These are phyloP conservation scores for Corymbia citriodora DNA, from an alignment of 441 rosid species.

Conservation along the genomic window DNA sequence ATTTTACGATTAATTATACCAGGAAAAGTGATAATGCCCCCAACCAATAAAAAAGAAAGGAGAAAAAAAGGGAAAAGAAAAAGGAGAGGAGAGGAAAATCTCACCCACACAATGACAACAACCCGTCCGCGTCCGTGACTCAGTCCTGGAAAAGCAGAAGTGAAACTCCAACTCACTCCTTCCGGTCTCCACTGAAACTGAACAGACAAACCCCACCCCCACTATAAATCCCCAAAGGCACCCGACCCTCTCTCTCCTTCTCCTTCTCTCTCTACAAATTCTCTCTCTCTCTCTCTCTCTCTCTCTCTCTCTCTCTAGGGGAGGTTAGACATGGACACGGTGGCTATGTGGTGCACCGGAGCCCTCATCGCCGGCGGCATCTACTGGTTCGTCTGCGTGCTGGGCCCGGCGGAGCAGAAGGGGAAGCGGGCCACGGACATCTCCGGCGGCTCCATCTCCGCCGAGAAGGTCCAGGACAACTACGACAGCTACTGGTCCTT, in stretches of 20 bases:
- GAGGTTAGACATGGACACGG: conserved; percentile 31
- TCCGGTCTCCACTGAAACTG: background rate
- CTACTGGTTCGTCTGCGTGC: conserved; percentile 81
- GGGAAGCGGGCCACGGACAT: conserved; percentile 71
- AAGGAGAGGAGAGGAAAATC: background rate
- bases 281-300: background rate
- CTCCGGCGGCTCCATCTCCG: conserved; percentile 86
- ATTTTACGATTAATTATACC: background rate
- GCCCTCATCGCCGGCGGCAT: conserved; percentile 59
- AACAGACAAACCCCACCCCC: background rate
- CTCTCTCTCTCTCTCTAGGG: background rate
- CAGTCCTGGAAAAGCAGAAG: background rate
- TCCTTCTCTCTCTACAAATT: background rate
- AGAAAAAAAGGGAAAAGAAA: too few species aligned
- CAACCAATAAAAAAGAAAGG: background rate
- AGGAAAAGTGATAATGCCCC: background rate
- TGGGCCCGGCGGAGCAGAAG: conserved; percentile 75
- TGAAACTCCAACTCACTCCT: background rate
- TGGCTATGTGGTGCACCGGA: conserved; percentile 60
- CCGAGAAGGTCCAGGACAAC: conserved; percentile 78
- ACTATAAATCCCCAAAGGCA: background rate
- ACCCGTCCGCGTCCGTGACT: background rate
- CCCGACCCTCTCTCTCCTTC: background rate
- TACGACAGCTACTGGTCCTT: conserved; percentile 85
- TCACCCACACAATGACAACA: background rate